Percentiles rank a stretch among this genome's conserved stretches.
Conservation (phyloP, 805 yeast genomes). For the Priceomyces haplophilus region DNA sequence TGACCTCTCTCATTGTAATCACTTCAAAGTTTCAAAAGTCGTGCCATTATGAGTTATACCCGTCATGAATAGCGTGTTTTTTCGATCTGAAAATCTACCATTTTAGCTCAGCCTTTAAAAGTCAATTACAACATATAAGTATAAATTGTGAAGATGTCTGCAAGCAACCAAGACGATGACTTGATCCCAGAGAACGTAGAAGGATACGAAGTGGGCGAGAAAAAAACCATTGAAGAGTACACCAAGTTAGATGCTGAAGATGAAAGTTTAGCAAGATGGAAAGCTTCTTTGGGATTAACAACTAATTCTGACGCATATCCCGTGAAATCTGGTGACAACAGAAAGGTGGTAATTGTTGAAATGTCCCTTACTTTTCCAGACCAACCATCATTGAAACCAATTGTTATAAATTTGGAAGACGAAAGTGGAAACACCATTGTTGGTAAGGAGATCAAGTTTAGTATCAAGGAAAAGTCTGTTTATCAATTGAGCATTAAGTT, state of each 20-base stretch:
- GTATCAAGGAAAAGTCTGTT: conserved; percentile 72
- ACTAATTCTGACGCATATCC: conserved; percentile 55
- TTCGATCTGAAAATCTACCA: too few relatives aligned
- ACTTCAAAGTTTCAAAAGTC: not conserved
- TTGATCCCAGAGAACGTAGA: conserved; percentile 60
- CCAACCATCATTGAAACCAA: conserved; percentile 52
- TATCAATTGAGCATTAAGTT: conserved; percentile 73
- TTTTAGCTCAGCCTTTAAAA: too few relatives aligned
- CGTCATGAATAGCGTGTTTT: too few relatives aligned
- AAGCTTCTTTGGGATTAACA: conserved; percentile 76
- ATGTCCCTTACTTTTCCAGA: conserved; percentile 71
- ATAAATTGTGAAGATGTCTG: conserved; percentile 6
- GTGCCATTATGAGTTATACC: not conserved
- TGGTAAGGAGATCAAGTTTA: conserved; percentile 62
- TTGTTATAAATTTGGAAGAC: conserved; percentile 66
- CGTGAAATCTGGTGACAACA: conserved; percentile 64
- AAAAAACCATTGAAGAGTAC: conserved; percentile 83
- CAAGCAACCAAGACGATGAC: conserved; percentile 44
- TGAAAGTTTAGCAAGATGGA: conserved; percentile 89
- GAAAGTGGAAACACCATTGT: conserved; percentile 51
- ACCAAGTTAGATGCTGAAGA: conserved; percentile 83
- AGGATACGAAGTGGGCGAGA: conserved; percentile 61
- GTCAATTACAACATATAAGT: too few relatives aligned
- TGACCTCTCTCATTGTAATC: too few relatives aligned
- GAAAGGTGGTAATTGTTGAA: conserved; percentile 76